Evolutionary conservation across 2,329 filamentous ascomycete species (phyloP), one percentile per base, ranked within the genome.

Genomic region (Neonectria punicea): DNA sequence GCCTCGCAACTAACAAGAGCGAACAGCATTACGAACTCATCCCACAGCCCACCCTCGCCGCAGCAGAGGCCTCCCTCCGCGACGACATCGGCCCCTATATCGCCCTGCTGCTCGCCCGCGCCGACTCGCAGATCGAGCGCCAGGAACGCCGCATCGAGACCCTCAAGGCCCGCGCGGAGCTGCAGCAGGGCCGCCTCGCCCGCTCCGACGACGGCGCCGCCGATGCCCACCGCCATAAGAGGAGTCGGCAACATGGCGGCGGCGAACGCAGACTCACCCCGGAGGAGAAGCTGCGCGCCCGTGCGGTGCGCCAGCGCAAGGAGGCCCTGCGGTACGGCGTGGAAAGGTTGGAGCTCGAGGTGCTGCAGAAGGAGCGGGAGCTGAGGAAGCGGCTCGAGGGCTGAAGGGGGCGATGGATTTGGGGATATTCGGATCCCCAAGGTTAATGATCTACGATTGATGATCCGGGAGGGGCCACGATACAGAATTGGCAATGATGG

Each of bases 1-100:
- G 16, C n/a, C 28, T 14, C 53, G 9, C 25, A 11, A 11, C 51
- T 56, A 59, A 58, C 32, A 53, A 56, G 41, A 34, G 22, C 20
- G 14, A 30, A 20, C 67, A 97, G 91, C 94, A 97, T 82, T 98
- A 97, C 80, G 94, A 98, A 79, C 89, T 97, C 46, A 92, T 97
- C 72, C 93, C 94, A 16, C 93, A 97, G 77, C 89, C 92, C 13
- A 92, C 92, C 56, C 88, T 98, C 49, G 90, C 90, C 66, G 87
- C 91, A 67, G 94, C 94, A 34, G 94, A 98, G 80, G 86, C 92
- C 70, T 90, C 93, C 5, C 88, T 98, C 18, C 91, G 94, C 73
- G 92, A 93, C 74, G 94, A 97, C 77, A 96, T 97, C 71, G 90
- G 91, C n/a, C 94, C 94, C 9, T 94, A 93, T 78, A 92, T 97